Evolutionary conservation across 2,329 filamentous ascomycete species (phyloP), one percentile per base, ranked within the genome.

Genomic region (Neopestalotiopsis rosae): DNA sequence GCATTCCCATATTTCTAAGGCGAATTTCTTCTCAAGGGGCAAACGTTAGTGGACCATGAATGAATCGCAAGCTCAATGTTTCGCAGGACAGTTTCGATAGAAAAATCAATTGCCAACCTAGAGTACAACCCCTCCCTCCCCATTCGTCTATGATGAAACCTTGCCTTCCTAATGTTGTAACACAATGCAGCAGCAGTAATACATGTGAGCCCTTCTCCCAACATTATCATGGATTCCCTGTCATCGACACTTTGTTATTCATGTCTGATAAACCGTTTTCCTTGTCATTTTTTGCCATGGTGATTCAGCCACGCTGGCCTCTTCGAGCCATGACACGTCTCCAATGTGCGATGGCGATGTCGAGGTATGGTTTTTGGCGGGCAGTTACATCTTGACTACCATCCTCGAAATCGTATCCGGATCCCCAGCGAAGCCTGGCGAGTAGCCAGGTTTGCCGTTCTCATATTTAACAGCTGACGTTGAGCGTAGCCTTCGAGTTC

Each of bases 401-500:
- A 56, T 57, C 45, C 63, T 57, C 63, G 49, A 56, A 40, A 66
- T 57, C 63, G 24, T 62, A 6, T 34, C 7, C 32, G 59, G n/a
- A 40, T 24, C 59, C 32, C 34, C 17, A 40, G 32, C 32, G 32
- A 40, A 62, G 30, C 59, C 59, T 34, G 32, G 30, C 45, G 45
- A 20, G 5, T 42, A 5, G 34, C 59, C 59, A 62, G 59, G 34
- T 62, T 62, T 5, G 28, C 17, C 28, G 32, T 38, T 17, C 28
- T 17, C 49, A 72, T 38, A 38, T 20, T 85, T 89, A 90, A 83
- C 92, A 94, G 70, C 74, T 80, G 75, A 87, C 87, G 77, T 91
- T 88, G 75, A 90, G 84, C 70, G 84, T 84, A 52, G 92, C 93
- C 87, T 96, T 97, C 70, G 96, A 97, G 93, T 98, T 99, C 97